phyloP scores from a whole-genome alignment of 179 eudicot species.

The Vitellaria paradoxa region DNA sequence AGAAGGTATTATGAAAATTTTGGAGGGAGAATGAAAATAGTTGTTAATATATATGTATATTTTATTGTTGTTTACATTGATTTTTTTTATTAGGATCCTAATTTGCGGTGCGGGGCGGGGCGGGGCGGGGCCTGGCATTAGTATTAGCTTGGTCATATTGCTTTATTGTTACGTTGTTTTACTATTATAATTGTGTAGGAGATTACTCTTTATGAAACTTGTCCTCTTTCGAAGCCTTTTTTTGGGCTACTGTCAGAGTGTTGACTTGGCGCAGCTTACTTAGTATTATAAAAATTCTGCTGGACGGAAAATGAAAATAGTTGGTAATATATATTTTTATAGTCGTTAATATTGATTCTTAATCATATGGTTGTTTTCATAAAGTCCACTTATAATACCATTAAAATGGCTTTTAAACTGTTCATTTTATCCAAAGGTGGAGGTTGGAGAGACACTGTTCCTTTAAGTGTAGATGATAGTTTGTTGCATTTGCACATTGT shows the following conservation, averaged over 20 bases:
- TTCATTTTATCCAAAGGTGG: neutral
- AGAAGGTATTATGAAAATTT: neutral
- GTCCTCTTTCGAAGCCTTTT: too few species aligned
- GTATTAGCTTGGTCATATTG: too few species aligned
- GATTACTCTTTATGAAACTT: too few species aligned
- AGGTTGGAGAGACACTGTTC: too few species aligned
- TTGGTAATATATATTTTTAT: neutral
- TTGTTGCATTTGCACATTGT: neutral
- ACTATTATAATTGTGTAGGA: too few species aligned
- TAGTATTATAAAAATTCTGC: neutral
- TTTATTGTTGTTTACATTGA: too few species aligned
- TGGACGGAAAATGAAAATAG: neutral
- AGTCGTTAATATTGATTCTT: neutral
- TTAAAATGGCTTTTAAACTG: neutral
- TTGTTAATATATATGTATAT: neutral
- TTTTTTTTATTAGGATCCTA: too few species aligned
- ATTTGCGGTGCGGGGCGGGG: too few species aligned
- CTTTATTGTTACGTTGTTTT: too few species aligned
- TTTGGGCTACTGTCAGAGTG: too few species aligned
- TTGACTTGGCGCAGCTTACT: too few species aligned
- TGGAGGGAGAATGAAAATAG: slow-evolving; percentile 2
- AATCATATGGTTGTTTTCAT: neutral
- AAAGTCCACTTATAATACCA: neutral
- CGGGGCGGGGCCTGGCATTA: too few species aligned
- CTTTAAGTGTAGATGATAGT: neutral